Conservation (phyloP, 2,329 filamentous ascomycete genomes). For the Coleophoma cylindrospora region DNA sequence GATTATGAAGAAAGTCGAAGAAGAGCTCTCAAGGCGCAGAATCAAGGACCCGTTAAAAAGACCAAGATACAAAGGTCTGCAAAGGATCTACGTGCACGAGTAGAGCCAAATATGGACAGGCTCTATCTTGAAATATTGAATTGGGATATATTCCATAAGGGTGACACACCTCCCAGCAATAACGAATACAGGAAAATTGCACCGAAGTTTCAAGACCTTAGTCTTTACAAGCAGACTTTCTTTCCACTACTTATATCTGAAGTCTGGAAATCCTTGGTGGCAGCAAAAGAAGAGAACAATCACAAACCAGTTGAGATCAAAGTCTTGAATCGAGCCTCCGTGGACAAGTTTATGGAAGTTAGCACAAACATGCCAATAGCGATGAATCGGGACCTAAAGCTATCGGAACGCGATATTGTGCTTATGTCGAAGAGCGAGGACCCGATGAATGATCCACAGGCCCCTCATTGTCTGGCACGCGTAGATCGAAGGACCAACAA, state of each 20-base stretch:
- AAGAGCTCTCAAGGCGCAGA: constrained; percentile 44
- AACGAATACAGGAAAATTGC: constrained; percentile 72
- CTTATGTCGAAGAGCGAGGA: constrained; percentile 71
- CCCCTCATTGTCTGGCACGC: constrained; percentile 80
- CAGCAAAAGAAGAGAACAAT: constrained; percentile 79
- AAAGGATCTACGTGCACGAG: constrained; percentile 89
- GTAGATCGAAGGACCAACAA: constrained; percentile 78
- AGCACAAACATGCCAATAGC: constrained; percentile 72
- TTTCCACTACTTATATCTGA: constrained; percentile 86
- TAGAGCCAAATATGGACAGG: constrained; percentile 81
- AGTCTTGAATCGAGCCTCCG: constrained; percentile 79
- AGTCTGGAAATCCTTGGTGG: constrained; percentile 92
- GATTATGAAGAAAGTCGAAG: constrained; percentile 41
- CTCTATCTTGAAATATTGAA: constrained; percentile 82
- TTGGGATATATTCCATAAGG: constrained; percentile 92
- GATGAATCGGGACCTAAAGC: constrained; percentile 64
- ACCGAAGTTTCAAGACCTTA: constrained; percentile 70
- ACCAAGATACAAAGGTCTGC: constrained; percentile 72
- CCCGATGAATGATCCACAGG: constrained; percentile 60
- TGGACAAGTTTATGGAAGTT: constrained; percentile 90
- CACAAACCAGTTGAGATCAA: constrained; percentile 82
- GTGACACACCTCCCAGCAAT: constrained; percentile 77
- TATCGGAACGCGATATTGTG: constrained; percentile 84
- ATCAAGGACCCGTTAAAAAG: constrained; percentile 75
- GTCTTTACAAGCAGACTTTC: constrained; percentile 83